phyloP scores from a whole-genome alignment of 768 basidiomycete genomes.

The Ephemerocybe angulata region DNA sequence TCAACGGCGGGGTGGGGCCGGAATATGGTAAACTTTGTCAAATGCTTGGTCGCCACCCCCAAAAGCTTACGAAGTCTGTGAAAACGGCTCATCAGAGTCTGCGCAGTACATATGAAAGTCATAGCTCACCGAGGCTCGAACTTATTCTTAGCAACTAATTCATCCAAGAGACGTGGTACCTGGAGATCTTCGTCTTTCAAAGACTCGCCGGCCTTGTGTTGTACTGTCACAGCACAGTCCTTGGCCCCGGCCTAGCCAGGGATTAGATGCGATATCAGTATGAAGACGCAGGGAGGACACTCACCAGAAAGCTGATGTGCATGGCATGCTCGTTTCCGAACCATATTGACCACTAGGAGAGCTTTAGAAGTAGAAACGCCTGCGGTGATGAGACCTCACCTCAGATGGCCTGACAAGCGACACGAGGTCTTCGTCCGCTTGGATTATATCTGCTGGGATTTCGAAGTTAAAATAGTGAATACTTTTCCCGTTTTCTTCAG shows the following conservation, averaged over 20 bases:
- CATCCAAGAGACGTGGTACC: slow-evolving; percentile 28
- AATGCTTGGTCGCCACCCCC: slow-evolving; percentile 24
- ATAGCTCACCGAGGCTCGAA: slow-evolving; percentile 34
- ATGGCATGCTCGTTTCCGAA: slow-evolving; percentile 23
- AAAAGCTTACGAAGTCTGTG: slow-evolving; percentile 34
- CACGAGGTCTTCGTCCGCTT: slow-evolving; percentile 26
- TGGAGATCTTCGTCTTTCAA: slow-evolving; percentile 26
- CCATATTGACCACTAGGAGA: slow-evolving; percentile 16
- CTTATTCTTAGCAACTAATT: slow-evolving; percentile 30
- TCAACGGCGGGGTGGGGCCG: slow-evolving; percentile 33
- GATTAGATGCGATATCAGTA: too few relatives aligned
- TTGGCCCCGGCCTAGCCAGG: slow-evolving; percentile 18
- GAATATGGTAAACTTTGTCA: too few relatives aligned
- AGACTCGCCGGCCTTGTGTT: slow-evolving; percentile 20
- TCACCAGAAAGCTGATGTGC: slow-evolving; percentile 26
- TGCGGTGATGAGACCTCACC: background rate
- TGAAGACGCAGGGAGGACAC: background rate
- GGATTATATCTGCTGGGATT: slow-evolving; percentile 29
- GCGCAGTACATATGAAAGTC: background rate
- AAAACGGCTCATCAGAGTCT: background rate
- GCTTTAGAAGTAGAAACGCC: background rate
- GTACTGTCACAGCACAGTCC: slow-evolving; percentile 26
- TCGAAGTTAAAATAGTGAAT: slow-evolving; percentile 29
- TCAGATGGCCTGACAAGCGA: background rate
- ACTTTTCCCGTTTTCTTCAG: slow-evolving; percentile 17